Evolutionary conservation across 371 early-diverging fungal species (phyloP), one percentile per base, ranked within the genome.

Genomic region (Smittium mucronatum): DNA sequence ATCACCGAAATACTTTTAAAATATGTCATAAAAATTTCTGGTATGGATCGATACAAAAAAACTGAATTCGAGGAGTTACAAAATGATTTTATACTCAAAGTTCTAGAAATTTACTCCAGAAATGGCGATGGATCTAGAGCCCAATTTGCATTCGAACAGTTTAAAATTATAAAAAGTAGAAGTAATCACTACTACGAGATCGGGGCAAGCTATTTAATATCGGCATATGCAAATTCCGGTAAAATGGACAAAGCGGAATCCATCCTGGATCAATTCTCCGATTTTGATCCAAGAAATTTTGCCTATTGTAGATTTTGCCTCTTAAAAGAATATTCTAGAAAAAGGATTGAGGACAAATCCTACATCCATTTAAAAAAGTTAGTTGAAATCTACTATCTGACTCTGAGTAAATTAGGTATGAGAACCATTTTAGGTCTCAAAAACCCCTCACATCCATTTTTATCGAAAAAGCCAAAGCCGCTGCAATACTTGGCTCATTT

Each of bases 191-290:
- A 36, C 21, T 36, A 36, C 17, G 36, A 47, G 8, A 67, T 36
- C n/a, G 67, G 47, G 36, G 5, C 47, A 1, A 31, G 5, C 16
- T 33, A 30, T 21, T 2, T 67, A 29, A 67, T 67, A 16, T 17
- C 35, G 29, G 29, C 36, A 30, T 67, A 67, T 31, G 35, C 36
- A 67, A 36, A 36, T 16, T 67, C 57, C n/a, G 67, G 67, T 1
- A 11, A 35, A n/a, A 26, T 36, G 17, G 31, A 34, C 28, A 33
- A 57, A 47, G 67, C 67, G 2, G 36, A 67, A 28, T 5, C 34
- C n/a, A 17, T 35, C 1, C 28, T 47, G 5, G 28, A 67, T n/a
- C 11, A n/a, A 2, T 17, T 21, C 28, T 16, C 25, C 17, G 28
- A 16, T 8, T 30, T 17, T 30, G 34, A 25, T 2, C 34, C n/a